Evolutionary conservation across 768 basidiomycete species (phyloP).

Genomic region (Leccinum variicolor): DNA sequence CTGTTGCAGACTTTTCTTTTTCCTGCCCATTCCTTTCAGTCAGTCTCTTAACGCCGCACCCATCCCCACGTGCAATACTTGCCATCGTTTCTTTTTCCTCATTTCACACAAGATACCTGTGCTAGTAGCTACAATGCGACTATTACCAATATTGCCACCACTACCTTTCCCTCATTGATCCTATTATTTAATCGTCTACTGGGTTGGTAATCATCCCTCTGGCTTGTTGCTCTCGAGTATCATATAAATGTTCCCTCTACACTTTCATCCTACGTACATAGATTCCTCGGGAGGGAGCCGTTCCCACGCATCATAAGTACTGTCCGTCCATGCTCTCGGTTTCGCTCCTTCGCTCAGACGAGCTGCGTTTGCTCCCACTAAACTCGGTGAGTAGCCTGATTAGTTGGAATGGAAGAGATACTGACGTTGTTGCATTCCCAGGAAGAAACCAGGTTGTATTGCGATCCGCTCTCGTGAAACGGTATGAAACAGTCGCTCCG

Average conservation of each 20-base stretch:
- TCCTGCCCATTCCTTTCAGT: background rate
- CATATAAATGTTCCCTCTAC: slow-evolving; percentile 7
- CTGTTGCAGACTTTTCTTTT: slow-evolving; percentile 11
- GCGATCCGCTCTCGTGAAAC: slow-evolving; percentile 34
- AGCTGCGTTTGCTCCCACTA: slow-evolving; percentile 37
- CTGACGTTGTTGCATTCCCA: slow-evolving; percentile 9
- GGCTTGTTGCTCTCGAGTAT: slow-evolving; percentile 12
- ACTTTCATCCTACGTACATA: background rate
- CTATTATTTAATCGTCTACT: background rate
- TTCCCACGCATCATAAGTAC: slow-evolving; percentile 25
- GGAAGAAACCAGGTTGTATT: slow-evolving; percentile 41
- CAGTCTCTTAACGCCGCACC: background rate
- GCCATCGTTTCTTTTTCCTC: background rate
- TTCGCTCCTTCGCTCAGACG: slow-evolving; percentile 55
- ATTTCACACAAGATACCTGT: slow-evolving; percentile 12
- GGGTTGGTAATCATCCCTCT: slow-evolving; percentile 1
- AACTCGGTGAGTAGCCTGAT: background rate
- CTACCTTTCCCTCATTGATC: background rate
- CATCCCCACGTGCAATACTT: slow-evolving; percentile 3
- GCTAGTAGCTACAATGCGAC: slow-evolving; percentile 6
- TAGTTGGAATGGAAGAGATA: background rate
- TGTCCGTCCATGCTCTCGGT: slow-evolving; percentile 51
- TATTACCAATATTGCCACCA: slow-evolving; percentile 2
- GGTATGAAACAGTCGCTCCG: slow-evolving; percentile 28
- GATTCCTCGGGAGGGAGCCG: background rate